These are phyloP conservation scores for Lepidopterella palustris DNA, from an alignment of 495 filamentous ascomycete genomes.

Conservation along the genomic window DNA sequence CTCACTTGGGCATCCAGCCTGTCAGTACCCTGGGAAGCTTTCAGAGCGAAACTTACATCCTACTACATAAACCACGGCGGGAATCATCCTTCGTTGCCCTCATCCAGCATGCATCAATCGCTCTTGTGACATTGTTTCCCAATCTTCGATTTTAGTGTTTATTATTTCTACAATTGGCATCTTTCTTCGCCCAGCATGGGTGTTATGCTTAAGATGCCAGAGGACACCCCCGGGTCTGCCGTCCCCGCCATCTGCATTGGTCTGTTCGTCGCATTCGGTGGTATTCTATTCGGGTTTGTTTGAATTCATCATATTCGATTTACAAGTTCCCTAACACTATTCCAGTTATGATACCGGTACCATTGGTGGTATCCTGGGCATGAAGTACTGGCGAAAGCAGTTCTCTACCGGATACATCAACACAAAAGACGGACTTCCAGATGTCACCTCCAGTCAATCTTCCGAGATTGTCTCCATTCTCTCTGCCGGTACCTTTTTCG, in stretches of 20 bases:
- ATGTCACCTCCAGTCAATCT: conserved; percentile 55
- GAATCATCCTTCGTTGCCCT: neutral
- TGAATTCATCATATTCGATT: neutral
- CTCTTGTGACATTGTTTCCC: neutral
- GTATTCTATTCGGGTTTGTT: conserved; percentile 74
- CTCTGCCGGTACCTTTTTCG: conserved; percentile 86
- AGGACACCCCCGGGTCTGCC: conserved; percentile 43
- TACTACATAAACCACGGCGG: neutral
- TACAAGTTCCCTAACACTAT: neutral
- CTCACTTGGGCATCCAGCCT: neutral
- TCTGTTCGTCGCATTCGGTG: conserved; percentile 79
- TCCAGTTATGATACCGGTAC: conserved; percentile 77
- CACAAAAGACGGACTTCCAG: conserved; percentile 24
- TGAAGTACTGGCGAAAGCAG: conserved; percentile 62
- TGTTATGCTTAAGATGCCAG: conserved; percentile 44
- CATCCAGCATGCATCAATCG: neutral
- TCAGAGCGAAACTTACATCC: neutral
- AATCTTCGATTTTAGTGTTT: neutral
- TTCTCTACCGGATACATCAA: conserved; percentile 57
- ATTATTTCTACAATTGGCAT: neutral
- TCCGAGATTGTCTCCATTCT: conserved; percentile 66
- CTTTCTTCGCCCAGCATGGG: conserved; percentile 15
- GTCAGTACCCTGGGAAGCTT: neutral
- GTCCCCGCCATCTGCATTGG: conserved; percentile 78
- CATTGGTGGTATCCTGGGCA: conserved; percentile 76